Evolutionary conservation across 352 stramenopile genomes (phyloP).

Genomic region (Pythium dissotocum): DNA sequence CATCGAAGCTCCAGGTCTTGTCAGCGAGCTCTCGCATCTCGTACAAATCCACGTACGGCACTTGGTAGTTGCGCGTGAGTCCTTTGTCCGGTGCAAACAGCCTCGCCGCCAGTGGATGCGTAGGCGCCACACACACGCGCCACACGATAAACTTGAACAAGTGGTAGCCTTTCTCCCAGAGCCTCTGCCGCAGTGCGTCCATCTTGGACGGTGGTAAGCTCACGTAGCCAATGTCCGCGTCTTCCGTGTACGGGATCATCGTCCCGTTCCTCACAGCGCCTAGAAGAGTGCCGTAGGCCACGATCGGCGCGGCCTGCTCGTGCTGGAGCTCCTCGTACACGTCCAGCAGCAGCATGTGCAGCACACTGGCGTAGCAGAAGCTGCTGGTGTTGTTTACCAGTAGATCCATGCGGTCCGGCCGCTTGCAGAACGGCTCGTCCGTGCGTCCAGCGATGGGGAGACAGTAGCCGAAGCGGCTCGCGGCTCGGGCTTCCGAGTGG

Average conservation of each 20-base stretch:
- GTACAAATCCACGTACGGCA: conserved; percentile 41
- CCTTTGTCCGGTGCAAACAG: conserved; percentile 36
- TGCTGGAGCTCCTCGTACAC: conserved; percentile 45
- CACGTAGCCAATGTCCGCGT: conserved; percentile 48
- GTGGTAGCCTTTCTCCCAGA: conserved; percentile 48
- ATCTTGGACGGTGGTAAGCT: conserved; percentile 20
- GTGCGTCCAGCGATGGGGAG: conserved; percentile 49
- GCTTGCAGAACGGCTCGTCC: conserved; percentile 46
- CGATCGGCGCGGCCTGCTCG: conserved; percentile 27
- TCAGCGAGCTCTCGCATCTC: conserved; percentile 27
- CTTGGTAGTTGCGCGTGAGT: conserved; percentile 18
- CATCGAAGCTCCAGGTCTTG: conserved; percentile 26
- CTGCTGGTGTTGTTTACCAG: conserved; percentile 33
- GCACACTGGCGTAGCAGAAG: conserved; percentile 46
- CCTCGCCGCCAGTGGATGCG: conserved; percentile 31
- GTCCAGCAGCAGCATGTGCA: conserved; percentile 58
- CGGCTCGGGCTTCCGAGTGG: conserved; percentile 9
- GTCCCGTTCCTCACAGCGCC: conserved; percentile 47
- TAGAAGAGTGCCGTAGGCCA: conserved; percentile 50
- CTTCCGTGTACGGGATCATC: conserved; percentile 57
- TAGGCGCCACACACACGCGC: conserved; percentile 36
- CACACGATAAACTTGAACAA: conserved; percentile 35
- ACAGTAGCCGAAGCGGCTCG: conserved; percentile 43
- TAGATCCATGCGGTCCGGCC: conserved; percentile 48
- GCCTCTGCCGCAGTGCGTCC: conserved; percentile 11